Percentiles rank a stretch among this genome's conserved stretches.
These are phyloP conservation scores for Leccinum uliginosum DNA, from an alignment of 768 basidiomycete genomes.

Conservation along the genomic window DNA sequence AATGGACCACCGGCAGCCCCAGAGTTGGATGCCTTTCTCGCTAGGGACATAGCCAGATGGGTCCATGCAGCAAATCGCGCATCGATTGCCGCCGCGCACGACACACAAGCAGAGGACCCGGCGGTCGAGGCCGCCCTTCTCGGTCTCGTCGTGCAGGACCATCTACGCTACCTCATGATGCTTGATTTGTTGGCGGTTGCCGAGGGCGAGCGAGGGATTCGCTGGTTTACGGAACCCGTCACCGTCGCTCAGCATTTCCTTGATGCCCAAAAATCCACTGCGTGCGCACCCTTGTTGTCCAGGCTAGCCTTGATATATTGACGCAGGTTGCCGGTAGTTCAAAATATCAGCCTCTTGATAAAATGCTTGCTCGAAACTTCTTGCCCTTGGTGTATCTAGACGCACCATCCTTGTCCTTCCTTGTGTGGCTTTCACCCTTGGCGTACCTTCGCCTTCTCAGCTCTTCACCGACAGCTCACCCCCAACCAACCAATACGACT, in stretches of 20 bases:
- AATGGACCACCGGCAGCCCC: constrained; percentile 41
- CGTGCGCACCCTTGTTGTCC: constrained; percentile 11
- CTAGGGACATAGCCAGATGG: constrained; percentile 51
- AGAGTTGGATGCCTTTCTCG: constrained; percentile 59
- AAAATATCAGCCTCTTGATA: constrained; percentile 54
- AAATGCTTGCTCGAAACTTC: constrained; percentile 50
- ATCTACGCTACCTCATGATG: constrained; percentile 66
- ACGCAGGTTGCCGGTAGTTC: constrained; percentile 28
- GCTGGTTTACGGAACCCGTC: constrained; percentile 64
- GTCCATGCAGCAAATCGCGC: constrained; percentile 41
- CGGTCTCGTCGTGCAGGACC: constrained; percentile 45
- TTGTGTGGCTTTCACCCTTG: constrained; percentile 64
- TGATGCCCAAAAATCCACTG: constrained; percentile 13
- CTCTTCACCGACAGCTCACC: constrained; percentile 18
- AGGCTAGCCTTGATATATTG: background rate
- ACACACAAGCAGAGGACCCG: constrained; percentile 44
- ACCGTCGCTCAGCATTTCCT: constrained; percentile 17
- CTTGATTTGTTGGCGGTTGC: constrained; percentile 60
- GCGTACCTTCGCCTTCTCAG: constrained; percentile 63
- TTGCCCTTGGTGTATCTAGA: constrained; percentile 71
- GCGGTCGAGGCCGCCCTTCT: constrained; percentile 46
- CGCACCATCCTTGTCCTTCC: constrained; percentile 66
- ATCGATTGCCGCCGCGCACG: constrained; percentile 13
- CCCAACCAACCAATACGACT: constrained; percentile 13
- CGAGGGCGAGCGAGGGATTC: constrained; percentile 56